phyloP scores from a whole-genome alignment of 1,284 basidiomycete genomes.

The Ustilago bromivora region DNA sequence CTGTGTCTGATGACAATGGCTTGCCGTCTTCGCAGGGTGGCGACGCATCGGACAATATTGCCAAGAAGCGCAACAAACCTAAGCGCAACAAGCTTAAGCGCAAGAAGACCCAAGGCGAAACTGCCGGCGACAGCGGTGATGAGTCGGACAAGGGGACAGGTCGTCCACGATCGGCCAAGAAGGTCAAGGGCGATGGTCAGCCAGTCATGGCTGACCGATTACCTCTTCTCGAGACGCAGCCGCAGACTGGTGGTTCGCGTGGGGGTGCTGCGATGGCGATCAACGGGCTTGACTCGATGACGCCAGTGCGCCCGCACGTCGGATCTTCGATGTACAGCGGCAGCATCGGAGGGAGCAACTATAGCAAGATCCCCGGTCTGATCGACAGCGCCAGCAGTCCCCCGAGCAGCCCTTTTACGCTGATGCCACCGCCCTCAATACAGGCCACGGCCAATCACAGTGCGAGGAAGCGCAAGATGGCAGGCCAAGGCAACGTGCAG shows the following conservation, averaged over 20 bases:
- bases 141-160: constrained; percentile 35
- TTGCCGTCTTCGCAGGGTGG: constrained; percentile 5
- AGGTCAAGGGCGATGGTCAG: constrained; percentile 18
- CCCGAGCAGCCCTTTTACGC: constrained; percentile 54
- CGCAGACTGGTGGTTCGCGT: constrained; percentile 17
- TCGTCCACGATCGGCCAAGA: constrained; percentile 28
- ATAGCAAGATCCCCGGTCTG: constrained; percentile 56
- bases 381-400: constrained; percentile 63
- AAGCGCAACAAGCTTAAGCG: constrained; percentile 48
- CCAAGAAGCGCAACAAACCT: constrained; percentile 46
- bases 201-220: constrained; percentile 27
- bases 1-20: constrained; percentile 11
- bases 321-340: constrained; percentile 43
- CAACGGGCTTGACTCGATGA: constrained; percentile 42
- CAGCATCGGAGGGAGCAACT: constrained; percentile 53
- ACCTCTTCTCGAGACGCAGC: constrained; percentile 51
- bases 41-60: constrained; percentile 18
- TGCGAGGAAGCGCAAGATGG: constrained; percentile 56
- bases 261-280: constrained; percentile 27
- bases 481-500: constrained; percentile 41
- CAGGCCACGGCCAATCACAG: constrained; percentile 53
- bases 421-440: constrained; percentile 61
- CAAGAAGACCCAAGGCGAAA: constrained; percentile 36
- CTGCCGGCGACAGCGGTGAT: constrained; percentile 32
- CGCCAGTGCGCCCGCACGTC: constrained; percentile 44